These are phyloP conservation scores for Ganoderma resinaceum DNA, from an alignment of 1,284 basidiomycete genomes.

Conservation along the genomic window DNA sequence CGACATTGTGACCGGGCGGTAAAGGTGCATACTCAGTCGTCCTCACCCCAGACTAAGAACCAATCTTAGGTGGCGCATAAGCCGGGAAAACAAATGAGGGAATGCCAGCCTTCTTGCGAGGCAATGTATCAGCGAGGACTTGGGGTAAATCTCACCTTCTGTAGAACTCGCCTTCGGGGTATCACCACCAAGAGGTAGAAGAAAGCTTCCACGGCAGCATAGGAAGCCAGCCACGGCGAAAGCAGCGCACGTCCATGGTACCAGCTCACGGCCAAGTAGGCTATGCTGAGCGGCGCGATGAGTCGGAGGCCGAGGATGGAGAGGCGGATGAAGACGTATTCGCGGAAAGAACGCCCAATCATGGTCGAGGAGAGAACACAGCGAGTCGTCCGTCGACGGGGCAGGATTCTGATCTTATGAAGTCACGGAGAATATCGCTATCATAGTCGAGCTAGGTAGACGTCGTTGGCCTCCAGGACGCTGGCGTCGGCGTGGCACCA, in stretches of 20 bases:
- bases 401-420: conserved; percentile 3
- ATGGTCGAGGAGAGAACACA: conserved; percentile 26
- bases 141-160: conserved; percentile 49
- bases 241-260: conserved; percentile 38
- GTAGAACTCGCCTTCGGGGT: conserved; percentile 51
- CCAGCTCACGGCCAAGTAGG: conserved; percentile 44
- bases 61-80: background rate
- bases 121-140: background rate
- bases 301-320: conserved; percentile 56
- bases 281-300: conserved; percentile 55
- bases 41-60: too few relatives aligned
- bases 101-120: background rate
- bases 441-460: conserved; percentile 23
- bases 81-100: background rate
- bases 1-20: background rate
- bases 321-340: conserved; percentile 61
- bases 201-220: conserved; percentile 49
- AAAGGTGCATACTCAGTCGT: background rate
- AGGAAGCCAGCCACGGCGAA: conserved; percentile 41
- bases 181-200: conserved; percentile 61
- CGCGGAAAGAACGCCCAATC: conserved; percentile 48
- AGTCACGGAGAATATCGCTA: background rate
- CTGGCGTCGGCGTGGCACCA: background rate
- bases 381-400: background rate
- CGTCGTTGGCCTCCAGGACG: conserved; percentile 19